phyloP scores from a whole-genome alignment of 2,329 filamentous ascomycete genomes.

The Lachnellula occidentalis region DNA sequence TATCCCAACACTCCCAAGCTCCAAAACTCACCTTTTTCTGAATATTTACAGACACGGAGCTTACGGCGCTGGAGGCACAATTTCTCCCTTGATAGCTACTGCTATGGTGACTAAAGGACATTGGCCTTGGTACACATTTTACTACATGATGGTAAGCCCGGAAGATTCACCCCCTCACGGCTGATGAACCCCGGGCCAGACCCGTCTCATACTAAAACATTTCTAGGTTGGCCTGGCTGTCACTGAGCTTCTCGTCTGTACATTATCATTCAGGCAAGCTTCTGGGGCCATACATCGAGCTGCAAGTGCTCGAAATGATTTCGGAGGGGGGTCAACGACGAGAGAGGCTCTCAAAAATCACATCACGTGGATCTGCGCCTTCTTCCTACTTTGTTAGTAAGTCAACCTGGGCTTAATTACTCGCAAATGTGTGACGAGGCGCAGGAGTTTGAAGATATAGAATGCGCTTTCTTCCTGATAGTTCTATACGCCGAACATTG shows the following conservation, averaged over 20 bases:
- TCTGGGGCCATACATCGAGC: conserved; percentile 52
- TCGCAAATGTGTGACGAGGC: too few relatives aligned
- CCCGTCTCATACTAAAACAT: neutral
- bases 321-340: conserved; percentile 14
- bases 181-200: too few relatives aligned
- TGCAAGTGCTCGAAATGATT: conserved; percentile 41
- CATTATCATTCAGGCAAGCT: conserved; percentile 56
- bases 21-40: too few relatives aligned
- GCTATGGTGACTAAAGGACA: conserved; percentile 61
- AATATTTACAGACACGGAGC: conserved; percentile 46
- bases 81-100: conserved; percentile 66
- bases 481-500: neutral
- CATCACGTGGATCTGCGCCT: conserved; percentile 64
- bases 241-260: conserved; percentile 48
- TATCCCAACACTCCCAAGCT: conserved; percentile 32
- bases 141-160: conserved; percentile 63
- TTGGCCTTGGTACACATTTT: conserved; percentile 67
- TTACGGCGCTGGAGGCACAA: conserved; percentile 66
- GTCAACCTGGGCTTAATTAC: too few relatives aligned
- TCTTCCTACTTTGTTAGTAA: conserved; percentile 69
- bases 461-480: too few relatives aligned
- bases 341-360: conserved; percentile 37
- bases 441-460: too few relatives aligned
- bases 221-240: conserved; percentile 46
- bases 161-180: too few relatives aligned